These are phyloP conservation scores for Cryptosporidium canis DNA, from an alignment of 169 alveolate genomes.

Conservation along the genomic window DNA sequence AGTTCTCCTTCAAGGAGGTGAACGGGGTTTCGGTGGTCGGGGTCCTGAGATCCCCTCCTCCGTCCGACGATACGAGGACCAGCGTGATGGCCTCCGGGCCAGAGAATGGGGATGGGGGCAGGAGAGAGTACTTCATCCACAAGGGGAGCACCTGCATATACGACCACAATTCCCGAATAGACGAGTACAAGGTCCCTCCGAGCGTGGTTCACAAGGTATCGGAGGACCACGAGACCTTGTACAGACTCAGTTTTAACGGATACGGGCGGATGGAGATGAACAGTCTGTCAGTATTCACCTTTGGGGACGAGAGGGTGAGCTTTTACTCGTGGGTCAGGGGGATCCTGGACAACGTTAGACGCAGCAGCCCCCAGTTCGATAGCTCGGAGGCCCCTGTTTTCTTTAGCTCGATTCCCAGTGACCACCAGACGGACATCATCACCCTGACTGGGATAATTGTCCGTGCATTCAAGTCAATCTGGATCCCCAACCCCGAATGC, in stretches of 20 bases:
- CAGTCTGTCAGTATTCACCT: background rate
- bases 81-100: too few relatives aligned
- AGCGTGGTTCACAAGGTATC: background rate
- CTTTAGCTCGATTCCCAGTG: background rate
- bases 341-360: background rate
- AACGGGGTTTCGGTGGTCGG: slow-evolving; percentile 47
- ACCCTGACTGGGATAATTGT: background rate
- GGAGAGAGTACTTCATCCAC: background rate
- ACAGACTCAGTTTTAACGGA: background rate
- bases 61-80: too few relatives aligned
- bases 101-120: background rate
- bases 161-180: background rate
- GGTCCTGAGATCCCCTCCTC: background rate
- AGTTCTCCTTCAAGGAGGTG: background rate
- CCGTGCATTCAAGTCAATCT: background rate
- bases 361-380: too few relatives aligned
- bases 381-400: background rate
- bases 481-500: slow-evolving; percentile 52
- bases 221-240: background rate
- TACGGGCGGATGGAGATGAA: background rate
- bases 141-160: slow-evolving; percentile 7
- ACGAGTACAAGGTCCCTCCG: slow-evolving; percentile 32
- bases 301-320: background rate
- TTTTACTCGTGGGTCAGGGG: slow-evolving; percentile 8
- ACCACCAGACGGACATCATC: background rate